A percentile compares a stretch with the other conserved stretches of the same genome.
Evolutionary conservation across 805 yeast species (phyloP).

Genomic region (Priceomyces medius): DNA sequence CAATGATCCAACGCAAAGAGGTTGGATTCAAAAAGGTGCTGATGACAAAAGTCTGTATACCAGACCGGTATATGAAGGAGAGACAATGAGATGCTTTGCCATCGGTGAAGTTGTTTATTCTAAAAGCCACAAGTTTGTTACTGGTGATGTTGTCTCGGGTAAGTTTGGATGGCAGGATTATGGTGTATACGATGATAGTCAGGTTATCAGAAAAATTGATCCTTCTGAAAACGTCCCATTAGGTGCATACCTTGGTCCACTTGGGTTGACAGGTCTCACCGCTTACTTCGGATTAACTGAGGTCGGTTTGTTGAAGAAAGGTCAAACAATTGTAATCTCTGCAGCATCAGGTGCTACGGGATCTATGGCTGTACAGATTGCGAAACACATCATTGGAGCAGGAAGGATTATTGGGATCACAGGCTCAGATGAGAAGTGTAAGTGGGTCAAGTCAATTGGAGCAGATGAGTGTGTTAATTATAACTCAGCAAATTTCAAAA

Average conservation of each 20-base stretch:
- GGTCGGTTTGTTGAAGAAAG: slow-evolving; percentile 44
- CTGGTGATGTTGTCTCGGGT: slow-evolving; percentile 46
- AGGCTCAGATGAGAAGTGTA: slow-evolving; percentile 56
- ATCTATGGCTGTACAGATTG: slow-evolving; percentile 54
- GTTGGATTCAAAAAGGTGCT: slow-evolving; percentile 47
- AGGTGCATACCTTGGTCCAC: slow-evolving; percentile 44
- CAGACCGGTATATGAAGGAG: slow-evolving; percentile 42
- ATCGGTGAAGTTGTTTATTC: slow-evolving; percentile 51
- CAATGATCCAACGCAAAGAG: slow-evolving; percentile 65
- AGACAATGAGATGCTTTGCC: slow-evolving; percentile 47
- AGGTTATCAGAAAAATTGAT: slow-evolving; percentile 30
- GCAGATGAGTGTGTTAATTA: slow-evolving; percentile 56
- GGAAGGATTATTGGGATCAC: slow-evolving; percentile 60
- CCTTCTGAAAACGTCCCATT: slow-evolving; percentile 28
- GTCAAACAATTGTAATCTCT: slow-evolving; percentile 52
- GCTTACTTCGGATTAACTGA: slow-evolving; percentile 57
- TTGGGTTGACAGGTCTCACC: slow-evolving; percentile 61
- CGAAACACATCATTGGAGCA: slow-evolving; percentile 52
- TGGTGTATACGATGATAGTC: slow-evolving; percentile 28
- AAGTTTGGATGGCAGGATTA: slow-evolving; percentile 50
- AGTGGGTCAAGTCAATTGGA: slow-evolving; percentile 54
- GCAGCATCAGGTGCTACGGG: slow-evolving; percentile 83
- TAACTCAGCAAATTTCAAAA: slow-evolving; percentile 19
- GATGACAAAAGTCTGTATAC: slow-evolving; percentile 27
- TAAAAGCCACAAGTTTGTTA: slow-evolving; percentile 36